A percentile compares a stretch with the other conserved stretches of the same genome.
phyloP scores from a whole-genome alignment of 495 filamentous ascomycete species.

The Elaphomyces granulatus region DNA sequence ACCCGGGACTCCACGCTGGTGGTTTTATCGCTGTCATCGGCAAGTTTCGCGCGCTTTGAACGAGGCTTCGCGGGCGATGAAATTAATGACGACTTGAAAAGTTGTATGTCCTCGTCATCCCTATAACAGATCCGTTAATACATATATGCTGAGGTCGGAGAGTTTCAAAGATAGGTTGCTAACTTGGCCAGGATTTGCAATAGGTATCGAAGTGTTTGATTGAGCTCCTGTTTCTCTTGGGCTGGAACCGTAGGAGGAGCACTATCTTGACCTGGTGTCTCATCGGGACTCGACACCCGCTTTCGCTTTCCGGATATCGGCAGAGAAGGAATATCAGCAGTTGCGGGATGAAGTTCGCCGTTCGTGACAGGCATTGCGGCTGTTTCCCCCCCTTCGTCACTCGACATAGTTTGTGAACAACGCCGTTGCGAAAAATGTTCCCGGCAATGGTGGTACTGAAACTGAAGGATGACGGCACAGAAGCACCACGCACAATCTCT shows the following conservation, averaged over 20 bases:
- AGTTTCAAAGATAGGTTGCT: conserved; percentile 1
- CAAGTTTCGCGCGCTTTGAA: conserved; percentile 35
- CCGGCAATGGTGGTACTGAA: too few species aligned
- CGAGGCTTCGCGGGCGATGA: conserved; percentile 29
- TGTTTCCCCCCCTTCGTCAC: conserved; percentile 27
- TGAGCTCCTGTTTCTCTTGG: conserved; percentile 24
- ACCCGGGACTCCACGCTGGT: conserved; percentile 29
- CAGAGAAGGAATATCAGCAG: conserved; percentile 18
- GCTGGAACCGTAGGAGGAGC: conserved; percentile 11
- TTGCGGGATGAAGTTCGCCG: conserved; percentile 21
- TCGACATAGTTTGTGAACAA: conserved; percentile 24
- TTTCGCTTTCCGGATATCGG: conserved; percentile 34
- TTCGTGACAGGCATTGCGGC: conserved; percentile 24
- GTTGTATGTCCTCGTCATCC: conserved; percentile 28
- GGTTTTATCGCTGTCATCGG: conserved; percentile 23
- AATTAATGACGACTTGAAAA: conserved; percentile 27
- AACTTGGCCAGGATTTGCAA: conserved; percentile 28
- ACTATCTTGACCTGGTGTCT: conserved; percentile 19
- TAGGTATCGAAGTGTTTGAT: conserved; percentile 28
- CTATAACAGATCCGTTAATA: conserved; percentile 17
- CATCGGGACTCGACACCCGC: conserved; percentile 28
- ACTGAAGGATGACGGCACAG: too few species aligned
- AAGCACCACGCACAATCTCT: too few species aligned
- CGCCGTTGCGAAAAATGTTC: conserved; percentile 2
- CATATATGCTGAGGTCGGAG: neutral